Percentiles rank a stretch among this genome's conserved stretches.
Evolutionary conservation across 2,329 filamentous ascomycete genomes (phyloP).

Genomic region (Simplicillium sp.): DNA sequence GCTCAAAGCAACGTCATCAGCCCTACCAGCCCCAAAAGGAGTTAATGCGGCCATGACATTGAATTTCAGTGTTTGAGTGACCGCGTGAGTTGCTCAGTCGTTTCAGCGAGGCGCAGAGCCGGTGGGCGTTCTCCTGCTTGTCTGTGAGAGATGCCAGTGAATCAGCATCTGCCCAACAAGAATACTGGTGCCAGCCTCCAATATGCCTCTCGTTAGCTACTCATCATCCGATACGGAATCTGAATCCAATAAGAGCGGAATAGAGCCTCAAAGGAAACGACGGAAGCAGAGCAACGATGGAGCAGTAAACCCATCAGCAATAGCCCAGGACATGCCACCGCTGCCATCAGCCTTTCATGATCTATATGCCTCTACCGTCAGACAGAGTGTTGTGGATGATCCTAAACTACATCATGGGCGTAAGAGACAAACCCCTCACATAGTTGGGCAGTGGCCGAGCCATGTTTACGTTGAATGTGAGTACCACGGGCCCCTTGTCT

Average conservation of each 20-base stretch:
- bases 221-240: slow-evolving; percentile 33
- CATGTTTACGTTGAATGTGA: slow-evolving; percentile 91
- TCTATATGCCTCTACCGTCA: slow-evolving; percentile 75
- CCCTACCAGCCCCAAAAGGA: no score
- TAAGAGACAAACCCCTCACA: slow-evolving; percentile 71
- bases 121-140: no score
- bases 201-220: slow-evolving; percentile 59
- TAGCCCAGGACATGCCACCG: slow-evolving; percentile 47
- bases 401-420: slow-evolving; percentile 78
- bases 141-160: no score
- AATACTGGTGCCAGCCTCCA: no score
- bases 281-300: background rate
- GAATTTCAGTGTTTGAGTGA: no score
- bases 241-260: slow-evolving; percentile 2
- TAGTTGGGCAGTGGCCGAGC: slow-evolving; percentile 84
- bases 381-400: slow-evolving; percentile 71
- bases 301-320: slow-evolving; percentile 1
- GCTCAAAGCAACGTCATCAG: no score
- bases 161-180: no score
- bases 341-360: slow-evolving; percentile 77
- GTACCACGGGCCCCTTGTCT: slow-evolving; percentile 17
- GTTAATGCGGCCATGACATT: no score
- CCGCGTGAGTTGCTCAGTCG: no score
- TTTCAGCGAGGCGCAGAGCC: no score
- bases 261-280: background rate